Base-by-base conservation (phyloP, 2,329 filamentous ascomycete species). In the Pestalotiopsis sp. region DNA sequence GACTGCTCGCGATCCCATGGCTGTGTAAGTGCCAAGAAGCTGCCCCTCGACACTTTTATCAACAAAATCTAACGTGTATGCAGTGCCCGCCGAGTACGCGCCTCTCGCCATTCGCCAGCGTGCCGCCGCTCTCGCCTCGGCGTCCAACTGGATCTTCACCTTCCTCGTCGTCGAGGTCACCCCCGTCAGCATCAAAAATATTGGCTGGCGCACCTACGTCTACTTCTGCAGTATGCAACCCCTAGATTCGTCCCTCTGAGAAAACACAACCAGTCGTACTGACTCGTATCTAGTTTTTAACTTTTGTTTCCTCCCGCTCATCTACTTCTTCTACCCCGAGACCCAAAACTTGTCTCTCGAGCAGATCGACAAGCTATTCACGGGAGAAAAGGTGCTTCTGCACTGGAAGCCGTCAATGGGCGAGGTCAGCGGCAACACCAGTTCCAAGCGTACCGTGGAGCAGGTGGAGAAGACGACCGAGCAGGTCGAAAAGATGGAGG, bases 51-150 rank as follows among this genome's bases (percentile, higher is more conserved):
- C 38, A 9, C 14, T 23, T 9, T 6, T 62, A 31, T 7, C 12
- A 17, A 3, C 38, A 3, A 6, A 41, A 31, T 62, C 59, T 41
- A 5, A 41, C 14, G 3, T 27, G 2, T 62, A 3, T n/a, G 2
- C 14, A 62, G 59, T 83, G 12, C 82, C 81, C 1, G 83, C 82
- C 20, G 83, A 85, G 71, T 84, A 84, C 58, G 78, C 80, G 2
- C 79, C 81, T 3, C 71, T 81, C 4, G 78, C 79, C 3, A 81
- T 82, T 65, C 78, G 81, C 14, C 79, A 79, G 1, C 77, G 77
- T 17, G 80, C 79, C 9, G 78, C 79, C 5, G 80, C 81, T 0
- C 71, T 83, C 5, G 77, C 80, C 1, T 81, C 80, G 7, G 79
- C 79, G 0, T 77, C 78, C 5, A 82, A 82, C 73, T 81, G 75